Conservation (phyloP, 2,329 filamentous ascomycete genomes). For the Dryadomyces quercivorus region DNA sequence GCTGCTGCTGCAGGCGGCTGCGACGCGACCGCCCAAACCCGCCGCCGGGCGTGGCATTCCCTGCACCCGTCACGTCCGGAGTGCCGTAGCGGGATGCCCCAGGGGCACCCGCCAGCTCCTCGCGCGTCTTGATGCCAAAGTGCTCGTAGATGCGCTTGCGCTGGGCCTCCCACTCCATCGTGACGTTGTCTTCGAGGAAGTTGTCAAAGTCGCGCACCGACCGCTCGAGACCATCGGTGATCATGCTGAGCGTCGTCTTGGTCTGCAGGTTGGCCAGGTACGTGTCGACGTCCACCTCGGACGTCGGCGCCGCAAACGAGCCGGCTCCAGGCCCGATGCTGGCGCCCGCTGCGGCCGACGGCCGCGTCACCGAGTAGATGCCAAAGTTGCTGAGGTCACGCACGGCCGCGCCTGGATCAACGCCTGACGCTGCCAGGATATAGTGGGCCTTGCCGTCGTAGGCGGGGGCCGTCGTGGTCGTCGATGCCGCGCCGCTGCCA, state of each 20-base stretch:
- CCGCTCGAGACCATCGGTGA: constrained; percentile 78
- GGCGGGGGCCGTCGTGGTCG: constrained; percentile 27
- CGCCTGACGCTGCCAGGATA: constrained; percentile 82
- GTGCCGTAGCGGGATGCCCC: constrained; percentile 7
- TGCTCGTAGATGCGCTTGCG: constrained; percentile 90
- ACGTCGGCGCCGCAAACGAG: constrained; percentile 8
- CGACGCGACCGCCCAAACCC: constrained; percentile 50
- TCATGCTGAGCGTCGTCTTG: constrained; percentile 83
- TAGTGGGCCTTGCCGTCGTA: constrained; percentile 66
- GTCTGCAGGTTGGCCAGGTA: constrained; percentile 80
- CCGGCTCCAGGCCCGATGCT: background rate
- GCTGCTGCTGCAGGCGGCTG: constrained; percentile 23
- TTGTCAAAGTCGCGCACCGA: constrained; percentile 85
- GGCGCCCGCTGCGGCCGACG: constrained; percentile 7
- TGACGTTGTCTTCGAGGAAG: constrained; percentile 88
- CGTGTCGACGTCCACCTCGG: constrained; percentile 58
- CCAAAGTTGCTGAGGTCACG: constrained; percentile 77
- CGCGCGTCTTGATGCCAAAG: constrained; percentile 67
- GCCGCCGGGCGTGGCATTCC: constrained; percentile 11
- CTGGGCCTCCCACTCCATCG: constrained; percentile 92
- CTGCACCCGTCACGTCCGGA: constrained; percentile 14
- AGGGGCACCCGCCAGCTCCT: constrained; percentile 23
- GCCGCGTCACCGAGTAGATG: constrained; percentile 22
- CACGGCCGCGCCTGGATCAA: constrained; percentile 75
- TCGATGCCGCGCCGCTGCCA: background rate